Percentiles rank a stretch among this genome's conserved stretches.
Evolutionary conservation across 23 red algal genomes (phyloP).

Genomic region (Gracilaria domingensis): DNA sequence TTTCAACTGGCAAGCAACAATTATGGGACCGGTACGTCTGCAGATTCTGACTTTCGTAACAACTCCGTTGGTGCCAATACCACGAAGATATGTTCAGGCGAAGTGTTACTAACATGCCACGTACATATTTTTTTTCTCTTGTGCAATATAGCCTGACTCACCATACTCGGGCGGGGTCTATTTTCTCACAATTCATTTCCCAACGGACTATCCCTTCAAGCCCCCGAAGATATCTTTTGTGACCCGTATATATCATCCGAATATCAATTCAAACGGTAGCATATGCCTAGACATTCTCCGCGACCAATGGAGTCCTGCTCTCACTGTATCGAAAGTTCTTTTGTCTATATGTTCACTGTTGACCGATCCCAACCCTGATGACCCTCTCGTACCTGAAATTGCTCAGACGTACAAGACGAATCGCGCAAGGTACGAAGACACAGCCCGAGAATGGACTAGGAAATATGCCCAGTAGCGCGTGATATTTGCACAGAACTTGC

Average conservation of each 20-base stretch:
- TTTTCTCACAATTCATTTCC: constrained; percentile 98
- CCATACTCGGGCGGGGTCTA: constrained; percentile 97
- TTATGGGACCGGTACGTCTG: constrained; percentile 96
- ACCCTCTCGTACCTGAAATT: constrained; percentile 99
- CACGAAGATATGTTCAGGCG: neutral
- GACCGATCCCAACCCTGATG: constrained; percentile 99
- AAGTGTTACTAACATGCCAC: neutral
- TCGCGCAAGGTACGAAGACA: constrained; percentile 93
- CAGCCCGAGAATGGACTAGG: constrained; percentile 98
- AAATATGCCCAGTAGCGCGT: constrained; percentile 86
- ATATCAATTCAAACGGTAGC: constrained; percentile 98
- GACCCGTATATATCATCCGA: constrained; percentile 98
- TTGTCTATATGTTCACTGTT: constrained; percentile 98
- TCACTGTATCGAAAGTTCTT: constrained; percentile 98
- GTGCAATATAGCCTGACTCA: constrained; percentile 88
- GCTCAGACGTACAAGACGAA: constrained; percentile 99
- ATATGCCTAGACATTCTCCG: constrained; percentile 99
- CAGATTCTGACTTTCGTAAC: neutral
- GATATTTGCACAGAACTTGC: constrained; percentile 39
- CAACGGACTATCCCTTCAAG: constrained; percentile 99
- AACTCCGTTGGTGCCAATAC: neutral
- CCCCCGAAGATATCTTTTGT: constrained; percentile 98
- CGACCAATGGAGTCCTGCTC: constrained; percentile 97
- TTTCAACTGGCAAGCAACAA: constrained; percentile 99
- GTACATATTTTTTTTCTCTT: constrained; percentile 21